Conservation (phyloP, 202 grass and related monocot species). For the Alloteropsis angusta region DNA sequence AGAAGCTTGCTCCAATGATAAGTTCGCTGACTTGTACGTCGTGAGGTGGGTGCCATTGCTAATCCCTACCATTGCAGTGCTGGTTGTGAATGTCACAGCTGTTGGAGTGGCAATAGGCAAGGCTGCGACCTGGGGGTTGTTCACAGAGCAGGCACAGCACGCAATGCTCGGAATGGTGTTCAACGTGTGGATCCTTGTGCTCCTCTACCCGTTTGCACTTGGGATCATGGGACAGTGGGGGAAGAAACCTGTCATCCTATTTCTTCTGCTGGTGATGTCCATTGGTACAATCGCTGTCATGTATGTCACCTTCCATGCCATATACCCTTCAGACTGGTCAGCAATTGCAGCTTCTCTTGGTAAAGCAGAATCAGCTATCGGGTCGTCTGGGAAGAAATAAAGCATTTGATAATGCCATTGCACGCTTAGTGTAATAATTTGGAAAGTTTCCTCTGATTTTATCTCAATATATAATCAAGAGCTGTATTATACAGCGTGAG, state of each 20-base stretch:
- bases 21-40: slow-evolving; percentile 58
- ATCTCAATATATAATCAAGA: neutral
- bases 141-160: slow-evolving; percentile 8
- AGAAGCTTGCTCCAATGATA: slow-evolving; percentile 32
- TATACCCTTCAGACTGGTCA: neutral
- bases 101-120: slow-evolving; percentile 52
- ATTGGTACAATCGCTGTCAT: neutral
- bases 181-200: slow-evolving; percentile 80
- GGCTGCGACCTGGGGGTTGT: slow-evolving; percentile 34
- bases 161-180: slow-evolving; percentile 55
- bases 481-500: neutral
- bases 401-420: neutral
- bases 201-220: slow-evolving; percentile 71
- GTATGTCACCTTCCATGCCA: neutral
- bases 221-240: slow-evolving; percentile 67
- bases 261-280: slow-evolving; percentile 19
- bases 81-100: slow-evolving; percentile 50
- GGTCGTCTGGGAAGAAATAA: neutral
- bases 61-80: slow-evolving; percentile 37
- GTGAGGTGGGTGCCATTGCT: slow-evolving; percentile 66
- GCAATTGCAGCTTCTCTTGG: neutral
- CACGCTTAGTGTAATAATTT: neutral
- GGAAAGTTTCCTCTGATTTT: neutral
- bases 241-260: slow-evolving; percentile 35
- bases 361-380: neutral